These are phyloP conservation scores for Heliocybe sulcata DNA, from an alignment of 1,284 basidiomycete species.

Conservation along the genomic window DNA sequence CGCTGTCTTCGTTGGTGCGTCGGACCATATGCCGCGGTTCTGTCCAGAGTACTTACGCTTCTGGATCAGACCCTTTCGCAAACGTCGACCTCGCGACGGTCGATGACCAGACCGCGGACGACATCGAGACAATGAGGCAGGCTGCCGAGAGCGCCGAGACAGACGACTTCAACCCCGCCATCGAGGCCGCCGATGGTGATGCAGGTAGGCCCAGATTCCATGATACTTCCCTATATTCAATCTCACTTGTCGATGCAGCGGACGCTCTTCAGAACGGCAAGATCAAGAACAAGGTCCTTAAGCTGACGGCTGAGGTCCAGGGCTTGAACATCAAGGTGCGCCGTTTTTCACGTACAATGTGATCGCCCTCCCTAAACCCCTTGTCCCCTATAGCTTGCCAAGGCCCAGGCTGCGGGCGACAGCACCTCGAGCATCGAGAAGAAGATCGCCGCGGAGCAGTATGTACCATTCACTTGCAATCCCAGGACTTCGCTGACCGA, in stretches of 20 bases:
- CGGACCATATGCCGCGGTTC: conserved; percentile 6
- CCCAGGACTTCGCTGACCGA: background rate
- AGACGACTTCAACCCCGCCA: conserved; percentile 33
- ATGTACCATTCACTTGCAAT: background rate
- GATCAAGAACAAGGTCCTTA: conserved; percentile 47
- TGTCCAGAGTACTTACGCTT: conserved; percentile 9
- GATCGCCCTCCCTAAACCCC: no score
- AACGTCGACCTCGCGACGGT: conserved; percentile 29
- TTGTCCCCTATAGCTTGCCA: conserved; percentile 26
- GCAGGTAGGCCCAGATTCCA: conserved; percentile 13
- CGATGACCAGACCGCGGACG: conserved; percentile 17
- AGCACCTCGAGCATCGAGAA: conserved; percentile 22
- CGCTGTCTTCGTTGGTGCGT: conserved; percentile 28
- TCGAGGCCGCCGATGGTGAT: conserved; percentile 31
- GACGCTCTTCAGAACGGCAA: conserved; percentile 35
- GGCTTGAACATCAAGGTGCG: conserved; percentile 28
- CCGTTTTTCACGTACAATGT: no score
- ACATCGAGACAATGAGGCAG: conserved; percentile 36
- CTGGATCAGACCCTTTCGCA: conserved; percentile 21
- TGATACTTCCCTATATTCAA: background rate
- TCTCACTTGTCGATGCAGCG: conserved; percentile 14
- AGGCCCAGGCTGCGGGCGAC: conserved; percentile 27
- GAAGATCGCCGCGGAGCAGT: conserved; percentile 25
- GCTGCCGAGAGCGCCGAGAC: conserved; percentile 39
- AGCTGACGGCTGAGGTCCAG: conserved; percentile 35